Evolutionary conservation across 2,329 filamentous ascomycete genomes (phyloP), one percentile per base, ranked within the genome.

Genomic region (Colletotrichum salicis): DNA sequence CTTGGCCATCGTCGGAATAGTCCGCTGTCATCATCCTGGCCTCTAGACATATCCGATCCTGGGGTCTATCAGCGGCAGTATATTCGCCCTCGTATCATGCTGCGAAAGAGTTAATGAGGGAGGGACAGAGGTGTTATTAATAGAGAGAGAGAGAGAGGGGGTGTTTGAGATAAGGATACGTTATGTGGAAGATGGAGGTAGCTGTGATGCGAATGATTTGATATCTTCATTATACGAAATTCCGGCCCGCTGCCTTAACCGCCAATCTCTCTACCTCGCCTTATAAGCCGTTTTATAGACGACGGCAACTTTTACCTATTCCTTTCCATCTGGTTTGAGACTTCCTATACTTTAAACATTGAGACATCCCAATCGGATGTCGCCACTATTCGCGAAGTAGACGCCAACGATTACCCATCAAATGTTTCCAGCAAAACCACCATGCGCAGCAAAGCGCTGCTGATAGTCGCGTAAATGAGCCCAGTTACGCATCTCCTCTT

Each of bases 381-480:
- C 19, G 8, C 8, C n/a, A 4, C 8, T 19, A 7, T 48, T 22
- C 19, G 19, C 41, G 2, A 48, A 48, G 41, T 45, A n/a, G 41
- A 54, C 51, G 13, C 51, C n/a, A 54, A 29, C 37, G 12, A 3
- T 5, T 4, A 1, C 19, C 37, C 22, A n/a, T 71, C 33, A 72
- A 33, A 72, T 45, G 13, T 57, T 60, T 15, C 79, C 79, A 1
- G 76, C 71, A 60, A 90, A 86, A 1, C 90, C 92, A 1, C 91
- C 92, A 45, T 87, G 87, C 66, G 91, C 88, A 10, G 90, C 88
- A 78, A 95, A 94, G 68, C 91, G 90, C 73, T 91, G 81, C 81
- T 97, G 94, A 75, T 93, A 93, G 64, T 96, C 92, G 70, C 93
- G 87, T 74, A 97, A 81, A 78, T 93, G 93, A 0, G 93, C 92